Conservation (phyloP, 768 basidiomycete genomes). For the Termitomyces sp. region DNA sequence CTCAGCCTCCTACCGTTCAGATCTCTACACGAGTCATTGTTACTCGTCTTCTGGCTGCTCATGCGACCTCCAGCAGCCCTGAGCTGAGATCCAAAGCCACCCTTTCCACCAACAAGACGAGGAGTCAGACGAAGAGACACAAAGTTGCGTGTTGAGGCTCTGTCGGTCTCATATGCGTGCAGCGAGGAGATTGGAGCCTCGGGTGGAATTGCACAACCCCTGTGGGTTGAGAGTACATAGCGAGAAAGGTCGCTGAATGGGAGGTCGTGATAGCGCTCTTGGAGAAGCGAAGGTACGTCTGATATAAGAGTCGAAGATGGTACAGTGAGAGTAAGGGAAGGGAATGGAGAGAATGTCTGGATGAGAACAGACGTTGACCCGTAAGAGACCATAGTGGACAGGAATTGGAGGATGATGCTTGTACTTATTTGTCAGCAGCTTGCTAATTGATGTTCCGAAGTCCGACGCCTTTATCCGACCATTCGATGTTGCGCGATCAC, state of each 20-base stretch:
- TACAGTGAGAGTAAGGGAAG: constrained; percentile 28
- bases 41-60: constrained; percentile 93
- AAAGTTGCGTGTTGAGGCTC: constrained; percentile 24
- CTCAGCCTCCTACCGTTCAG: constrained; percentile 85
- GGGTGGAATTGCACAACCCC: constrained; percentile 27
- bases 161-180: constrained; percentile 14
- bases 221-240: constrained; percentile 35
- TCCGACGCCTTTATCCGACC: no score
- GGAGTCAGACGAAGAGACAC: constrained; percentile 75
- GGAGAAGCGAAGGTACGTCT: constrained; percentile 28
- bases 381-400: constrained; percentile 10
- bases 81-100: constrained; percentile 95
- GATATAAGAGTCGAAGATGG: constrained; percentile 25
- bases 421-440: not conserved
- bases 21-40: constrained; percentile 93
- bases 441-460: no score
- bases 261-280: constrained; percentile 30
- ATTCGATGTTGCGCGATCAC: no score
- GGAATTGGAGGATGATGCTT: not conserved
- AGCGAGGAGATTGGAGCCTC: constrained; percentile 24
- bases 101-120: constrained; percentile 84
- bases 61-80: constrained; percentile 97
- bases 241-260: constrained; percentile 25
- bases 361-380: constrained; percentile 31
- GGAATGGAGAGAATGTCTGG: constrained; percentile 35